Percentiles rank a stretch among this genome's conserved stretches.
These are phyloP conservation scores for Jatropha podagrica DNA, from an alignment of 441 rosid species.

Conservation along the genomic window DNA sequence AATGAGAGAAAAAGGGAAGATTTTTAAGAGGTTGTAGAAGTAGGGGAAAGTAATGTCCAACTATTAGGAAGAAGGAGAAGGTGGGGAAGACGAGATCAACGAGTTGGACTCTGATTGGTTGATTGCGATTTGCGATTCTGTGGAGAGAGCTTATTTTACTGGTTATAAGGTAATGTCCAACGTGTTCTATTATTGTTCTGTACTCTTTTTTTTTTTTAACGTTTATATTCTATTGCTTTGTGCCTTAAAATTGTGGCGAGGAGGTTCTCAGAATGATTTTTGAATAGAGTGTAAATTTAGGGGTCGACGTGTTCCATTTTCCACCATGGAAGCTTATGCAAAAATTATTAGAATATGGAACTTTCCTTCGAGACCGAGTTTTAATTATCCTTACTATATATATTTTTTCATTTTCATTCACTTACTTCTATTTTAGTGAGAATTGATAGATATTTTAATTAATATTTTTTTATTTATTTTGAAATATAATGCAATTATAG, in stretches of 20 bases:
- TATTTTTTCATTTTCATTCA: too few species aligned
- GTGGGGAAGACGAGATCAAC: conserved; percentile 43
- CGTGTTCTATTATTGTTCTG: conserved; percentile 48
- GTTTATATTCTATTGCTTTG: neutral
- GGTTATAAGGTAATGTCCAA: conserved; percentile 16
- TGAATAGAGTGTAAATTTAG: neutral
- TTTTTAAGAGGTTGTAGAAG: neutral
- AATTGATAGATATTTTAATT: neutral
- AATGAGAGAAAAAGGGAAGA: too few species aligned
- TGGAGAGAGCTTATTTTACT: conserved; percentile 17
- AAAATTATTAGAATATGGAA: neutral
- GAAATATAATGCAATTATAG: too few species aligned
- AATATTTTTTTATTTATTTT: too few species aligned
- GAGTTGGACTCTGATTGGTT: conserved; percentile 43
- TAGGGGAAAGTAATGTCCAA: too few species aligned
- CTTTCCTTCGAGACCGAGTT: neutral
- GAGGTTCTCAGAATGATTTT: neutral
- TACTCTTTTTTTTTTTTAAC: conserved; percentile 1
- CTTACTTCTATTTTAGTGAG: neutral
- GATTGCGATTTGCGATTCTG: conserved; percentile 47
- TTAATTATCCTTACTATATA: neutral
- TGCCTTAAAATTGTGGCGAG: neutral
- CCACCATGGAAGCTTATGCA: conserved; percentile 9
- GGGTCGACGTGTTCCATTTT: conserved; percentile 20
- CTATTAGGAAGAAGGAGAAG: neutral